phyloP scores from a whole-genome alignment of 306 rosid species.

The Oxytropis ochrocephala region DNA sequence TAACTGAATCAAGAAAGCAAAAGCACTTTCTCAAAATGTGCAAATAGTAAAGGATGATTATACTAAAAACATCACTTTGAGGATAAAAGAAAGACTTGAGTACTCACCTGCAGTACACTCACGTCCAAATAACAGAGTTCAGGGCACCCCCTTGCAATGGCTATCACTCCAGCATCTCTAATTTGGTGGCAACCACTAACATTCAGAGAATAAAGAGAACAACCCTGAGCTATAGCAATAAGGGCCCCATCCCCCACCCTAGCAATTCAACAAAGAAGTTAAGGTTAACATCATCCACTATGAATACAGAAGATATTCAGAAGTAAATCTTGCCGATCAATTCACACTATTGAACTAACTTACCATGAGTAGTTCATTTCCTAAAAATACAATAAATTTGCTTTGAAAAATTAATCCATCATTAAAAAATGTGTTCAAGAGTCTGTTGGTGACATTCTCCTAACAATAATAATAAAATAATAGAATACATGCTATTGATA shows the following conservation, averaged over 20 bases:
- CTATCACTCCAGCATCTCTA: conserved; percentile 81
- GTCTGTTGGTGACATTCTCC: not conserved
- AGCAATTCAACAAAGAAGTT: conserved; percentile 7
- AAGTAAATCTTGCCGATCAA: not conserved
- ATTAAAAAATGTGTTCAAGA: not conserved
- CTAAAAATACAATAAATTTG: not conserved
- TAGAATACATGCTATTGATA: not conserved
- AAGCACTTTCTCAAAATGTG: not conserved
- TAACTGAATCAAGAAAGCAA: conserved; percentile 4
- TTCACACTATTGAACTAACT: not conserved
- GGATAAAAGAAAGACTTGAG: conserved; percentile 12
- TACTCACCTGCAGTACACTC: conserved; percentile 81
- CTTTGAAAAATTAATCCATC: not conserved
- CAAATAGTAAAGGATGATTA: not conserved
- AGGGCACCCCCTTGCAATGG: conserved; percentile 91
- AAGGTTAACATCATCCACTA: not conserved
- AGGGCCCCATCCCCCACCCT: conserved; percentile 96
- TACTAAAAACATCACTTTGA: not conserved
- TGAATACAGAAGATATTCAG: not conserved
- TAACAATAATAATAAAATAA: not conserved
- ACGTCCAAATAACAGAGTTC: conserved; percentile 64
- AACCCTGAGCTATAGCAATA: conserved; percentile 66
- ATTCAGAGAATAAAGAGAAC: conserved; percentile 71
- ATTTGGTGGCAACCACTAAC: conserved; percentile 95
- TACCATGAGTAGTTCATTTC: not conserved